Evolutionary conservation across 208 protist genomes (phyloP).

Genomic region (Crithidia bombi): DNA sequence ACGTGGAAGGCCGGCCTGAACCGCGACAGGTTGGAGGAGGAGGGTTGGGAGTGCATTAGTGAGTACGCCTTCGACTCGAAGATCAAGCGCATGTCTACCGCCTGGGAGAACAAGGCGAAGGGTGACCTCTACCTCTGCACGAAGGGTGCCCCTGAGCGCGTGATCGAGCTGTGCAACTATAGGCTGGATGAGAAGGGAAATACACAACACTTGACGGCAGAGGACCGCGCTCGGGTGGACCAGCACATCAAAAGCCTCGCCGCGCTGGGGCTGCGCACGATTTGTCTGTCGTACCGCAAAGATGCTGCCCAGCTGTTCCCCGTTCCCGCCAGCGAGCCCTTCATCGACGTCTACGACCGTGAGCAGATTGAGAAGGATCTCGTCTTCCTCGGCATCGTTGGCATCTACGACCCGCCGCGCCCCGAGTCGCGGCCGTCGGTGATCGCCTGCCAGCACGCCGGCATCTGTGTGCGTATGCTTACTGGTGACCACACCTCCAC

Average conservation of each 20-base stretch:
- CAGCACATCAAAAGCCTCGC: constrained; percentile 68
- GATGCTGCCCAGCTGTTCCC: constrained; percentile 40
- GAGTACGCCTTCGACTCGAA: constrained; percentile 90
- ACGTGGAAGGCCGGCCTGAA: constrained; percentile 83
- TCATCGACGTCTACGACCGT: constrained; percentile 57
- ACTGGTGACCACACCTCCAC: constrained; percentile 92
- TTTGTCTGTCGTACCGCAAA: constrained; percentile 71
- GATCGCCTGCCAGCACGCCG: constrained; percentile 86
- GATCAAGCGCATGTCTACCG: constrained; percentile 90
- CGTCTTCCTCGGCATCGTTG: constrained; percentile 88
- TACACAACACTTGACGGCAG: constrained; percentile 37
- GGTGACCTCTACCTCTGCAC: constrained; percentile 78
- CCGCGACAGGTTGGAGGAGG: constrained; percentile 63
- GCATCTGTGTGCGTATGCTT: constrained; percentile 91
- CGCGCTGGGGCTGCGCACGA: constrained; percentile 59
- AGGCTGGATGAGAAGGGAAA: constrained; percentile 48
- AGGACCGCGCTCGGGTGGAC: constrained; percentile 47
- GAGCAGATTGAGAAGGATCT: constrained; percentile 86
- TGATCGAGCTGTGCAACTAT: constrained; percentile 78
- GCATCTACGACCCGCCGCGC: constrained; percentile 92
- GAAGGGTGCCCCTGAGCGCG: constrained; percentile 89
- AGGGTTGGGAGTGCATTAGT: constrained; percentile 80
- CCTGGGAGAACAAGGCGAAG: constrained; percentile 66
- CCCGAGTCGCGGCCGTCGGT: constrained; percentile 86
- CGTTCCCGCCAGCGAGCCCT: constrained; percentile 47